A percentile compares a stretch with the other conserved stretches of the same genome.
These are phyloP conservation scores for Candida krabiensis DNA, from an alignment of 805 yeast species.

Conservation along the genomic window DNA sequence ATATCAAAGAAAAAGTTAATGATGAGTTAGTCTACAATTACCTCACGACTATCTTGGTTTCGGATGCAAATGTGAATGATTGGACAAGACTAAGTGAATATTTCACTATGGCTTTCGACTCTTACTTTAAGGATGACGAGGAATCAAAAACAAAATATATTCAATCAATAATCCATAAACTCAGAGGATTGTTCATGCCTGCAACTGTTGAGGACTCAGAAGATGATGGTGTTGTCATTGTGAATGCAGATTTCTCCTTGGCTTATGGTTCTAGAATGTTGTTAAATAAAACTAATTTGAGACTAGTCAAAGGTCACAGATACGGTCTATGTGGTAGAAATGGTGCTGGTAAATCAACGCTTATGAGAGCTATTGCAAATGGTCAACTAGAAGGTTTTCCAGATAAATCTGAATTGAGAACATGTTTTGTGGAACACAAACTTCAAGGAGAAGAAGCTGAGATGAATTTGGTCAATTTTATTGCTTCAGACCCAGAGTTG, in stretches of 20 bases:
- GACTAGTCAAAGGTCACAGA: slow-evolving; percentile 91
- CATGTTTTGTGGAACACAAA: slow-evolving; percentile 97
- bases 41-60: slow-evolving; percentile 51
- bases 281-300: slow-evolving; percentile 84
- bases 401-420: slow-evolving; percentile 76
- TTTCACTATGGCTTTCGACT: slow-evolving; percentile 40
- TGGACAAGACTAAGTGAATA: slow-evolving; percentile 65
- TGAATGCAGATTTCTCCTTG: slow-evolving; percentile 89
- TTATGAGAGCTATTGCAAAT: slow-evolving; percentile 94
- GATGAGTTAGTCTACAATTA: slow-evolving; percentile 47
- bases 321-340: slow-evolving; percentile 98
- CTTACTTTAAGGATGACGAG: slow-evolving; percentile 34
- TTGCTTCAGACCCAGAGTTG: slow-evolving; percentile 86
- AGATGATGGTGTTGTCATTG: slow-evolving; percentile 87
- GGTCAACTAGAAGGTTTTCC: slow-evolving; percentile 99
- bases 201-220: slow-evolving; percentile 56
- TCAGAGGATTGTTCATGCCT: slow-evolving; percentile 56
- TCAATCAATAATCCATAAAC: slow-evolving; percentile 43
- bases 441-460: slow-evolving; percentile 94
- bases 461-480: slow-evolving; percentile 82
- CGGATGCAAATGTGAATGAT: slow-evolving; percentile 71
- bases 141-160: slow-evolving; percentile 38
- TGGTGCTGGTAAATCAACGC: slow-evolving; percentile 98
- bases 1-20: slow-evolving; percentile 27
- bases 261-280: slow-evolving; percentile 99